Evolutionary conservation across 225 moss, liverwort and hornwort species (phyloP).

Genomic region (Physcomitrium patens): DNA sequence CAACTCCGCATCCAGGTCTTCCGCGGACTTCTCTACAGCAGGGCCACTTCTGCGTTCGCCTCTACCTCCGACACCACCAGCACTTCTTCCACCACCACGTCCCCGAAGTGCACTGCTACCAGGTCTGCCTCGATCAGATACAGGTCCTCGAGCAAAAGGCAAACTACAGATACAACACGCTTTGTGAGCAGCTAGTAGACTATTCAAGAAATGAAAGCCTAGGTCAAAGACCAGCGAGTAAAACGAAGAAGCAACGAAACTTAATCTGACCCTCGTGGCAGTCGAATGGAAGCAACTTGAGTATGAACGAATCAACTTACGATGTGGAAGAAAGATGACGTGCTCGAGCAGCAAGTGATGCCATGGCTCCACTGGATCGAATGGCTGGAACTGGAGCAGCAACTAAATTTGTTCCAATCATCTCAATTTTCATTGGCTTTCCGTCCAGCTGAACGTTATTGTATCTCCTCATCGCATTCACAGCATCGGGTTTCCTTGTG

Average conservation of each 20-base stretch:
- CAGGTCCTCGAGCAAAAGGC: slow-evolving; percentile 51
- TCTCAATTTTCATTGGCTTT: slow-evolving; percentile 96
- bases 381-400: slow-evolving; percentile 47
- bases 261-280: neutral
- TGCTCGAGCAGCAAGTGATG: slow-evolving; percentile 49
- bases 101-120: slow-evolving; percentile 33
- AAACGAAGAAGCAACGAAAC: too few relatives aligned
- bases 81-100: slow-evolving; percentile 50
- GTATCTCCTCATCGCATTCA: slow-evolving; percentile 94
- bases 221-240: neutral
- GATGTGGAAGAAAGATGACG: slow-evolving; percentile 68
- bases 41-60: slow-evolving; percentile 43
- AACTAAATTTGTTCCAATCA: slow-evolving; percentile 90
- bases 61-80: slow-evolving; percentile 40
- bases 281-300: neutral
- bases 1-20: slow-evolving; percentile 65
- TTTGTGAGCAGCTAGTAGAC: neutral
- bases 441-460: slow-evolving; percentile 98
- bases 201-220: neutral
- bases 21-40: slow-evolving; percentile 56
- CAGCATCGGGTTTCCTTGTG: slow-evolving; percentile 87
- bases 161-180: slow-evolving; percentile 21
- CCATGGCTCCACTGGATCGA: slow-evolving; percentile 65
- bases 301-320: slow-evolving; percentile 47
- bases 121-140: slow-evolving; percentile 34